Evolutionary conservation across 352 stramenopile genomes (phyloP).

Genomic region (Phytopythium chamaehyphon): DNA sequence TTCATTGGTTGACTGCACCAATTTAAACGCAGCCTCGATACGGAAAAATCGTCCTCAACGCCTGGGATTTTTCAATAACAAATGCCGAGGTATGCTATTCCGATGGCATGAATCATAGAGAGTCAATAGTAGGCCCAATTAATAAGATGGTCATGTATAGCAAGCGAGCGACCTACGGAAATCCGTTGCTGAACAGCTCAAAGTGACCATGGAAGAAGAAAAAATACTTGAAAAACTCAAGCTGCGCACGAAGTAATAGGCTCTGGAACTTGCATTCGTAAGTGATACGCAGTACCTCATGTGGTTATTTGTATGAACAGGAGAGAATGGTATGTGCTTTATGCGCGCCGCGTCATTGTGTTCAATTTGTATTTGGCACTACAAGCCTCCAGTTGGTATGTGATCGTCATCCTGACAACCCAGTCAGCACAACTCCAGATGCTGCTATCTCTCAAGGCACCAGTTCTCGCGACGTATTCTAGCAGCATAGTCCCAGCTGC

Average conservation of each 20-base stretch:
- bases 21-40: conserved; percentile 47
- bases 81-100: conserved; percentile 28
- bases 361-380: conserved; percentile 61
- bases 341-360: conserved; percentile 34
- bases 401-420: conserved; percentile 72
- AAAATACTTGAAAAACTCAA: conserved; percentile 44
- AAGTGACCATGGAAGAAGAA: conserved; percentile 52
- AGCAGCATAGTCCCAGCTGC: conserved; percentile 62
- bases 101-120: not conserved
- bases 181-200: conserved; percentile 56
- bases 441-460: conserved; percentile 32
- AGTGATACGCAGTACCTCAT: not conserved
- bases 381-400: conserved; percentile 59
- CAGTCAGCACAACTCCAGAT: conserved; percentile 57
- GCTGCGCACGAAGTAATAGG: conserved; percentile 36
- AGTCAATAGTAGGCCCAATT: not conserved
- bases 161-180: conserved; percentile 56
- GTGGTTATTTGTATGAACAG: too few species aligned
- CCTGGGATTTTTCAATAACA: conserved; percentile 62
- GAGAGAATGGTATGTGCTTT: conserved; percentile 55
- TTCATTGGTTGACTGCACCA: too few species aligned
- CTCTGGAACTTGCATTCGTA: not conserved
- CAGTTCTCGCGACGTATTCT: conserved; percentile 47
- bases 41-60: conserved; percentile 59
- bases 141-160: conserved; percentile 10